Evolutionary conservation across 345 rosid genomes (phyloP), one percentile per base, ranked within the genome.

Genomic region (Sonneratia caseolaris): DNA sequence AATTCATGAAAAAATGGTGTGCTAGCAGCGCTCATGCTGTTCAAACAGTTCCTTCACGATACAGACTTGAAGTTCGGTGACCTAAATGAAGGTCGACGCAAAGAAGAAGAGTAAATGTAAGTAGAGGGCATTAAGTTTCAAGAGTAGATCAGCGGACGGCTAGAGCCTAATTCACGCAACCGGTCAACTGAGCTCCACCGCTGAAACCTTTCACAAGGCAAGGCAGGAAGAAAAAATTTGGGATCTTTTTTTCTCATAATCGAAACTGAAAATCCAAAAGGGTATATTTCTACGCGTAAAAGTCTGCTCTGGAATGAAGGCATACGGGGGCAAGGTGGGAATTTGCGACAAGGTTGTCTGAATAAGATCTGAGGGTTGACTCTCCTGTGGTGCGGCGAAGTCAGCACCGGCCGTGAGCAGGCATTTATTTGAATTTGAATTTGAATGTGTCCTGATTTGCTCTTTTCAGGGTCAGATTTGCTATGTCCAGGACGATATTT

Each of bases 1-100:
- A 94, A 71, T 38, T 94, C 95, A 77, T 72, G 86, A 73, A 94
- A 88, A 45, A 85, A 81, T 38, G 89, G 80, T 14, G 86, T 70
- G 72, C 82, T 35, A 40, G 37, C 73, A 16, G 67, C 83, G 87
- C 77, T 84, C 82, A 74, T 77, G 77, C 68, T 76, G 82, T 78
- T 75, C 64, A 71, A 78, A 47, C 68, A 38, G 71, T 71, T 84
- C 76, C 78, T 88, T 22, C 37, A 1, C 66, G 10, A 14, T 14
- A 27, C 0, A 27, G 66, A 62, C 19, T 3, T 27, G 37, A 14
- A 4, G 18, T 27, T 62, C 9, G 37, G 10, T 15, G 66, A 27
- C 5, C 27, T 11, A 14, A 14, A 14, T 35, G 14, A 32, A 14
- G 66, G 10, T 27, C 11, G 49, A 69, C 55, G 35, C 32, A 19